A percentile compares a stretch with the other conserved stretches of the same genome.
phyloP scores from a whole-genome alignment of 2,329 filamentous ascomycete species.

The Talaromyces funiculosus region DNA sequence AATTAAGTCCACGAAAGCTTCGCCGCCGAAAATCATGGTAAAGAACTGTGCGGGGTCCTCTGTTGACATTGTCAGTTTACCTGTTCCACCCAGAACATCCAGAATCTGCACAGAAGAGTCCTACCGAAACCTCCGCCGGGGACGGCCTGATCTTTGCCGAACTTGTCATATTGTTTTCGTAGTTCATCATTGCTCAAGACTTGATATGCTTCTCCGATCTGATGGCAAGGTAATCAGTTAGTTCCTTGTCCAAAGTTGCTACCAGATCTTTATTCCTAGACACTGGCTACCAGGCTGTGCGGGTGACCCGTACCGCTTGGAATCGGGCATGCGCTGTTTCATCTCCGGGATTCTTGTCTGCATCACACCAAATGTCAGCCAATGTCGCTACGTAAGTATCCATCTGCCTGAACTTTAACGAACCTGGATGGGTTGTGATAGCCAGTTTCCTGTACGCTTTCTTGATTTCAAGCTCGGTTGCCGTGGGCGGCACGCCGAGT shows the following conservation, averaged over 20 bases:
- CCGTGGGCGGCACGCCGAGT: conserved; percentile 76
- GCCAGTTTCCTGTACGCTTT: conserved; percentile 94
- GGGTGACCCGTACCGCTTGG: conserved; percentile 61
- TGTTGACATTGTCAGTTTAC: conserved; percentile 22
- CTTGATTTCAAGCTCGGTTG: conserved; percentile 89
- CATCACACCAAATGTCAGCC: conserved; percentile 4
- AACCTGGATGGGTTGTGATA: conserved; percentile 86
- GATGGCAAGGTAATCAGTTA: conserved; percentile 1
- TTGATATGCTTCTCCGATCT: conserved; percentile 67
- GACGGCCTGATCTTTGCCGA: conserved; percentile 89
- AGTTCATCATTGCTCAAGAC: conserved; percentile 81
- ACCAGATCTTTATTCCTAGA: background rate
- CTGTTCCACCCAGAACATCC: background rate
- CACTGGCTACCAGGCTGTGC: background rate
- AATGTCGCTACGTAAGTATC: background rate
- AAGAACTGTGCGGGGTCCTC: conserved; percentile 97
- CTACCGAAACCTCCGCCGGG: conserved; percentile 82
- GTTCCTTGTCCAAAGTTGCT: background rate
- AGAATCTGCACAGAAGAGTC: conserved; percentile 18
- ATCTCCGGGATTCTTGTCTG: conserved; percentile 97
- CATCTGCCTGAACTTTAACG: background rate
- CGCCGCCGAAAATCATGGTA: conserved; percentile 94
- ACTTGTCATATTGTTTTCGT: conserved; percentile 90
- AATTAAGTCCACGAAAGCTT: conserved; percentile 93
- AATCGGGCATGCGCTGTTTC: conserved; percentile 91